A percentile compares a stretch with the other conserved stretches of the same genome.
These are phyloP conservation scores for Senna tora DNA, from an alignment of 306 rosid genomes.

Conservation along the genomic window DNA sequence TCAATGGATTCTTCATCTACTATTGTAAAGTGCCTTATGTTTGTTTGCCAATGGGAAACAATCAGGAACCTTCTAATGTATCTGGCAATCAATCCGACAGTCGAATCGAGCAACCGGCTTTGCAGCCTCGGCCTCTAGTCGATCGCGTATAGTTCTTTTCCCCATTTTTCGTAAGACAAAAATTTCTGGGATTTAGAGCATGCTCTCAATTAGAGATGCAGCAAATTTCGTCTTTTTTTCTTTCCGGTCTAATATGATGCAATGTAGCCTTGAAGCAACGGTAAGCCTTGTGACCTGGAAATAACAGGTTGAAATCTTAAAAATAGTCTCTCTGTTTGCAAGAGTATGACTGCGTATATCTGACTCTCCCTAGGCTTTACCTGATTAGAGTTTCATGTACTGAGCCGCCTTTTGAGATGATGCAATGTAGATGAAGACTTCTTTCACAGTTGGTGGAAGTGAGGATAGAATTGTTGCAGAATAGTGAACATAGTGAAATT, in stretches of 20 bases:
- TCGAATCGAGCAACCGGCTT: slow-evolving; percentile 44
- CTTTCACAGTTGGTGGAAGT: slow-evolving; percentile 19
- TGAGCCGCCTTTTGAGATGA: too few species aligned
- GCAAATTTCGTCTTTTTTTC: slow-evolving; percentile 23
- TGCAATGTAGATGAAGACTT: slow-evolving; percentile 32
- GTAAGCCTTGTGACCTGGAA: too few species aligned
- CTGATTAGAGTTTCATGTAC: too few species aligned
- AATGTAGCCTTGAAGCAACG: too few species aligned
- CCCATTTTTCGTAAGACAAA: neutral
- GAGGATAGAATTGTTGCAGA: slow-evolving; percentile 8
- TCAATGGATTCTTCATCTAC: neutral
- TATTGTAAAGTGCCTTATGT: neutral
- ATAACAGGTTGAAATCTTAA: too few species aligned
- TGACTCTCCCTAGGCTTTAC: too few species aligned
- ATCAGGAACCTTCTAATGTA: slow-evolving; percentile 58
- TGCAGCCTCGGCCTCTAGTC: slow-evolving; percentile 53
- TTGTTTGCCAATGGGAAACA: neutral
- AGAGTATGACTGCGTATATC: too few species aligned
- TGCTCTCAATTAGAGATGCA: slow-evolving; percentile 22
- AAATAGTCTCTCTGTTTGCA: too few species aligned
- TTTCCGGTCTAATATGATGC: too few species aligned
- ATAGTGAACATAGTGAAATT: slow-evolving; percentile 34
- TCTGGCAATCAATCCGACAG: slow-evolving; percentile 48
- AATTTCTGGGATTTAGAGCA: neutral
- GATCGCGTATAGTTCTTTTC: slow-evolving; percentile 42